These are phyloP conservation scores for Raphanus raphanistrum DNA, from an alignment of 345 rosid species.

Conservation along the genomic window DNA sequence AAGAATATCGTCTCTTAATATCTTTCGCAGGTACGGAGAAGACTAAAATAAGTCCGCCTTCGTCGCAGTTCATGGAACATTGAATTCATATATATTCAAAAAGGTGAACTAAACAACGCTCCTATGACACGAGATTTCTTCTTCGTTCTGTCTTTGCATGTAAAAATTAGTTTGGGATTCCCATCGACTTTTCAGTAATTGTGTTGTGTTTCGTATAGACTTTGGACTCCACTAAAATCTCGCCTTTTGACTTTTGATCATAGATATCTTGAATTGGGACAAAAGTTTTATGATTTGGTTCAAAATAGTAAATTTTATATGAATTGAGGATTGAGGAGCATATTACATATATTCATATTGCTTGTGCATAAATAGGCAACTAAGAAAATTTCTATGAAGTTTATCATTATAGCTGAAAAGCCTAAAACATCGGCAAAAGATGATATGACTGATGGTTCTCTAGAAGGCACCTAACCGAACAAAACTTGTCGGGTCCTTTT, in stretches of 20 bases:
- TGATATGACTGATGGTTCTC: conserved; percentile 24
- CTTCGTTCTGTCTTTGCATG: conserved; percentile 27
- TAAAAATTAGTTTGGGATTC: conserved; percentile 29
- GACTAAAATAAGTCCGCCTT: conserved; percentile 78
- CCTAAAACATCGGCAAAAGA: background rate
- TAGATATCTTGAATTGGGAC: no score
- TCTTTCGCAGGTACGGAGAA: conserved; percentile 64
- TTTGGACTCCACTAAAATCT: background rate
- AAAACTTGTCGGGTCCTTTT: conserved; percentile 26
- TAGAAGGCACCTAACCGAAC: conserved; percentile 7
- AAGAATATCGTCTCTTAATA: conserved; percentile 13
- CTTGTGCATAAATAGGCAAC: no score
- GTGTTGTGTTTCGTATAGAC: conserved; percentile 24
- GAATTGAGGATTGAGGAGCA: background rate
- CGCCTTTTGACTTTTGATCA: background rate
- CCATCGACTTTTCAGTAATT: background rate
- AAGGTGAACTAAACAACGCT: conserved; percentile 23
- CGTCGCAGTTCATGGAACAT: conserved; percentile 81
- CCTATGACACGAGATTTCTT: conserved; percentile 26
- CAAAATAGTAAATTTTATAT: background rate
- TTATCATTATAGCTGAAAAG: background rate
- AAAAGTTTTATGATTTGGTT: background rate
- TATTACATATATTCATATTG: background rate
- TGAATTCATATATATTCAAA: conserved; percentile 14
- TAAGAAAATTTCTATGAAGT: no score